Evolutionary conservation across 768 basidiomycete species (phyloP), one percentile per base, ranked within the genome.

Genomic region (Panaeolus papilionaceus): DNA sequence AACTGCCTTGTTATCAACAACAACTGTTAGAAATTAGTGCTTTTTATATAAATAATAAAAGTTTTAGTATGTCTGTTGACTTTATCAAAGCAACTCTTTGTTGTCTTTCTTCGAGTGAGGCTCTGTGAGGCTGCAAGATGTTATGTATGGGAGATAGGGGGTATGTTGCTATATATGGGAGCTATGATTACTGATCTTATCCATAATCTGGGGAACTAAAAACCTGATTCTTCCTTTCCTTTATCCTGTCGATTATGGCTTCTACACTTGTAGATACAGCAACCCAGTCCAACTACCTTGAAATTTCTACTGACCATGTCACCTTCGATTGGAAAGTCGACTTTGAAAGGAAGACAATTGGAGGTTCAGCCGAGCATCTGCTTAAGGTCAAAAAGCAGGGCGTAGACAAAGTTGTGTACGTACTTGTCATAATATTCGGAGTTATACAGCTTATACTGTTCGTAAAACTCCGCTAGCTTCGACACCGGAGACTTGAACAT

Each of bases 321-420:
- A 79, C 85, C 23, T 87, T 98, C 63, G 85, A 92, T 70, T 97
- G 95, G 95, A 79, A 72, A 0, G 79, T 98, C 69, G 89, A 98
- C 78, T 98, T 95, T 75, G 72, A 82, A 0, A 74, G 81, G 3
- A 78, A 89, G 71, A 79, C 83, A 63, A 81, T 97, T 68, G 76
- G 79, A 38, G 96, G 96, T 0, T 83, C 85, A 20, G 93, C 84
- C 9, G 84, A 82, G 0, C 90, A 96, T 75, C 81, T 80, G 6
- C 77, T 98, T 63, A 76, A 77, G 12, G 87, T 89, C 9, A 83
- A 82, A 65, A 81, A 83, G 63, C 83, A 86, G 64, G 83, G 77
- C 4, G 85, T 91, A 11, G 74, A 82, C 40, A 82, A 90, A 73
- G 87, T 88, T 38, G 80, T 92, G 92, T 93, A 72, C 70, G 86